Base-by-base conservation (phyloP, 1,139 yeast genomes). In the Williopsis jadinii region DNA sequence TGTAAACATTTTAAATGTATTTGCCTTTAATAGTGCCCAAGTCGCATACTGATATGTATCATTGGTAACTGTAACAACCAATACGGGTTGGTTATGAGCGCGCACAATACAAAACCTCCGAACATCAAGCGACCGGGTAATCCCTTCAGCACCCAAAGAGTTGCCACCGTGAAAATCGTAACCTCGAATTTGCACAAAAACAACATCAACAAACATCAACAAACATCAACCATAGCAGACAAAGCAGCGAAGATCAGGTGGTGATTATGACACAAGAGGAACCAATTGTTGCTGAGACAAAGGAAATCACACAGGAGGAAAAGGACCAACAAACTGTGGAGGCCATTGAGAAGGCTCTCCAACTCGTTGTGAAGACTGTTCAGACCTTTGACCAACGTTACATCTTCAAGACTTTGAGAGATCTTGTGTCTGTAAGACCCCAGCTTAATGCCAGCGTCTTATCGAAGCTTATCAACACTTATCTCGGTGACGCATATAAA, bases 331-430 rank as follows among this genome's bases (percentile, higher is more conserved):
- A 44, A 34, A 54, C 58, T 11, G 59, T 64, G 34, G 54, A 54
- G 12, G 52, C 49, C 34, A 51, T 63, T 28, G 54, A 64, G 37
- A 42, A 52, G 8, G 55, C 62, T 3, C 51, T 66, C 34, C 59
- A 55, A 32, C 60, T 62, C 35, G 55, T 63, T 27, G 49, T 62
- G n/a, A 83, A 83, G 60, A 87, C 95, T 1, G 85, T 87, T 6
- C 63, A 77, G 40, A 78, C 80, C 44, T 80, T 80, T 57, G 98
- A 92, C 63, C 86, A 95, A 51, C 78, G 97, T 51, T 86, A 83
- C 63, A 78, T 92, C 39, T 75, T 94, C 62, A 84, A 84, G 58
- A 92, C 87, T 13, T 73, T 92, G 51, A 80, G 96, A 52, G 95
- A 87, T 46, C 70, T 90, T 52, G 86, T 94, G 8, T 70, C 79